Evolutionary conservation across 139 green algal species (phyloP).

Genomic region (Coelastrella sp.): DNA sequence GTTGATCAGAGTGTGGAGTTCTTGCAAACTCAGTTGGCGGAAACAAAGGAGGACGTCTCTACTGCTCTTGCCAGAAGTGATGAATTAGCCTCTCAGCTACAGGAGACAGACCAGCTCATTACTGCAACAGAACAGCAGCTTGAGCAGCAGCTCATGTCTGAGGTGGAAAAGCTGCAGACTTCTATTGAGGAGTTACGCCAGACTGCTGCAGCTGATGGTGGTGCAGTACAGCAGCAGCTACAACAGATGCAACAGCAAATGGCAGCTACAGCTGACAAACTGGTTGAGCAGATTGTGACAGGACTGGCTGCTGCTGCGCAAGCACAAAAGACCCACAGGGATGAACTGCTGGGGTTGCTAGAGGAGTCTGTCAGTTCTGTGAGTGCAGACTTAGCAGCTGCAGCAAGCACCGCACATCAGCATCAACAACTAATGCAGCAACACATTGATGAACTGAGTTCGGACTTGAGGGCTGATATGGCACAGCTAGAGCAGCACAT

Average conservation of each 20-base stretch:
- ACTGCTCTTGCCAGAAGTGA: not conserved
- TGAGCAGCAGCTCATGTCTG: not conserved
- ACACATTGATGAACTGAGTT: not conserved
- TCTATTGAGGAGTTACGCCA: conserved; percentile 11
- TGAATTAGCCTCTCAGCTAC: not conserved
- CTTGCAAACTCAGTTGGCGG: not conserved
- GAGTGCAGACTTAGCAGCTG: not conserved
- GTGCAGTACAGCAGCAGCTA: not conserved
- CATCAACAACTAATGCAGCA: not conserved
- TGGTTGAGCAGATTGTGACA: conserved; percentile 9
- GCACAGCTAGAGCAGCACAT: conserved; percentile 1
- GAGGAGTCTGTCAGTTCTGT: not conserved
- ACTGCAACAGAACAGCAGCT: not conserved
- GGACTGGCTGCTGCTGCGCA: not conserved
- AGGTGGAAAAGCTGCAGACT: not conserved
- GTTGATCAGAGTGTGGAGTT: not conserved
- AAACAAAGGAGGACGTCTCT: not conserved
- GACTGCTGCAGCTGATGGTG: not conserved
- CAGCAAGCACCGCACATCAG: not conserved
- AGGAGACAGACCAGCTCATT: not conserved
- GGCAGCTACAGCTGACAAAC: not conserved
- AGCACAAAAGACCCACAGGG: not conserved
- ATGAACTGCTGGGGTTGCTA: conserved; percentile 6
- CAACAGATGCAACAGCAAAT: conserved; percentile 26
- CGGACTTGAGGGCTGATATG: not conserved